Base-by-base conservation (phyloP, 768 basidiomycete species). In the Boletus insuetus region DNA sequence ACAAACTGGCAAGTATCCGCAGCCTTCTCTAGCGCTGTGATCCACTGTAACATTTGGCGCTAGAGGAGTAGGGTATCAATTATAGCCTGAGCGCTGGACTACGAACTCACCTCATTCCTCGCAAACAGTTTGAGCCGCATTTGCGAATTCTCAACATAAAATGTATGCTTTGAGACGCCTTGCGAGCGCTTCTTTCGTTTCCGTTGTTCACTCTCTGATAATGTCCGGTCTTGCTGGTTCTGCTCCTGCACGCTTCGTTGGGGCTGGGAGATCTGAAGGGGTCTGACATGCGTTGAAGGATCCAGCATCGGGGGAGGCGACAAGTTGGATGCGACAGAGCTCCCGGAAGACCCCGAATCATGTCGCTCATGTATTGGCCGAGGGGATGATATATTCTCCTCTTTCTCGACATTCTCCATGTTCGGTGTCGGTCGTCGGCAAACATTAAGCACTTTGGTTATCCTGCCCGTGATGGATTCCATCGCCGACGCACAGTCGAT, bases 1-100 rank as follows among this genome's bases (percentile, higher is more conserved):
- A 83, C 82, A 75, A 89, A 98, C 54, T 85, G 83, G n/a, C 86
- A 91, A 26, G 82, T 79, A 17, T 81, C 78, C 1, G 91, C 85
- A 26, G 87, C 86, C 55, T 85, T 84, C 67, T 98, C 90, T 54
- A 99, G 74, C 0, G 91, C 90, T 8, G 94, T 89, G 46, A 98
- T 94, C 83, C 94, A 98, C 69, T 99, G 96, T 53, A 92, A 76
- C 93, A 98, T 97, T 78, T 97, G 94, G 19, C 96, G 83, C 89
- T 91, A 59, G 4, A 42, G 14, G 17, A 37, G 24, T 12, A 40
- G 5, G 29, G 40, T 2, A 37, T 68, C 45, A 65, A 47, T 48
- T 24, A 12, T 41, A 37, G 32, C 26, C 4, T 17, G 42, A 37
- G 38, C 12, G 32, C 29, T 24, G 31, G 19, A 19, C 7, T 1